Conservation (phyloP, 345 rosid genomes). For the Citrus sinensis region DNA sequence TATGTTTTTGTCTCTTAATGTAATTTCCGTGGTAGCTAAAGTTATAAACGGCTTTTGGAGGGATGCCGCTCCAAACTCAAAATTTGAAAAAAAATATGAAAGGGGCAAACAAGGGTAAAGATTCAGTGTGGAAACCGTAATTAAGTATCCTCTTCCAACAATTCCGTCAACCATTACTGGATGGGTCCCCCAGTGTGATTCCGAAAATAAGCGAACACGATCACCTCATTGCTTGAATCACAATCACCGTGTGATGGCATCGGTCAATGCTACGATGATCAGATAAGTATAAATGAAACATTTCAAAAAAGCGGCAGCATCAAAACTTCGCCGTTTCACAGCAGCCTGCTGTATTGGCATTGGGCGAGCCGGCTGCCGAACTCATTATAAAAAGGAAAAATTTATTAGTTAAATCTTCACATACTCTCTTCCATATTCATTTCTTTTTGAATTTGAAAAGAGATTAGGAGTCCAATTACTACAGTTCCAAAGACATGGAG, state of each 20-base stretch:
- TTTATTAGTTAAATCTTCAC: neutral
- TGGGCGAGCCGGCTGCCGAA: slow-evolving; percentile 25
- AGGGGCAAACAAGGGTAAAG: no score
- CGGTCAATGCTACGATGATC: neutral
- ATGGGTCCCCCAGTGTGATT: neutral
- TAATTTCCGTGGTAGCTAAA: no score
- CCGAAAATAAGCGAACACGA: neutral
- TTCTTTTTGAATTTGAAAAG: neutral
- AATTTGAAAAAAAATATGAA: no score
- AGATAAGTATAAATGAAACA: neutral
- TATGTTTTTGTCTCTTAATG: no score
- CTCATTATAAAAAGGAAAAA: slow-evolving; percentile 21
- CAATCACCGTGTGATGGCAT: neutral
- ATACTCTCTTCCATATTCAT: slow-evolving; percentile 15
- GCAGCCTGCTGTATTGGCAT: no score
- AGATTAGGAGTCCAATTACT: neutral
- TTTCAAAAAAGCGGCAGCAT: neutral
- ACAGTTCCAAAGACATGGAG: slow-evolving; percentile 38
- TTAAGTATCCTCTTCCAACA: neutral
- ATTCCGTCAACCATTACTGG: neutral
- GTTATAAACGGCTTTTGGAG: no score
- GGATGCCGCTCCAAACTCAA: no score
- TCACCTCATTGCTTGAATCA: slow-evolving; percentile 3
- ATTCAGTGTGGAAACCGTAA: neutral
- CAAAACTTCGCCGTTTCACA: neutral